Evolutionary conservation across 306 rosid species (phyloP), one percentile per base, ranked within the genome.

Genomic region (Alnus rubra): DNA sequence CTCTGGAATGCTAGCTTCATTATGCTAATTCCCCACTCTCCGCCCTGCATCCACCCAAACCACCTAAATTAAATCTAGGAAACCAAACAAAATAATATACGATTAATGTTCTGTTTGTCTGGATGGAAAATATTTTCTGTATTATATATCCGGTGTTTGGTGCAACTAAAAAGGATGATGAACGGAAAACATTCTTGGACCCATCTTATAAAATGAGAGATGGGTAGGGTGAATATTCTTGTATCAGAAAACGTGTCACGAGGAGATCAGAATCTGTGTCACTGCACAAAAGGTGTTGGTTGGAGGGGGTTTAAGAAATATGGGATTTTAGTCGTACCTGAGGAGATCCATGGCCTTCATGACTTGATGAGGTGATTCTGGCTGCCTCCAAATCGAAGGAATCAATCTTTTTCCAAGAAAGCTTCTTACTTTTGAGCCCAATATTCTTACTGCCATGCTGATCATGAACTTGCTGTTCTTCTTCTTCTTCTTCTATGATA

Each of bases 1-100:
- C 86, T 79, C 37, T 83, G 81, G 50, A 79, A 70, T 12, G 83
- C 78, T 31, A 83, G 42, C 0, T 44, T 65, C 52, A 79, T n/a
- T 19, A 83, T 64, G 11, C 19, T 58, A 23, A 23, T 23, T 4
- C 47, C n/a, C 86, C 81, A 79, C 0, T 45, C 18, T 7, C 7
- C 1, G 1, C 11, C 73, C 76, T 81, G 64, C 31, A 65, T 1
- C 45, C 45, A 65, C 7, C 45, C 45, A 42, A 42, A 42, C 45
- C 37, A 33, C 37, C 45, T 42, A 11, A 62, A 8, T 23, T 23
- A 4, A 11, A 0, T 23, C 1, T 30, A 31, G 15, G 7, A 62
- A 62, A 5, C 11, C 28, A 31, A 3, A 12, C 4, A 14, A 23
- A 23, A 23, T 23, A 23, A 23, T 23, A 23, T 23, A 23, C 28